These are phyloP conservation scores for Dryas octopetala DNA, from an alignment of 306 rosid genomes.

Conservation along the genomic window DNA sequence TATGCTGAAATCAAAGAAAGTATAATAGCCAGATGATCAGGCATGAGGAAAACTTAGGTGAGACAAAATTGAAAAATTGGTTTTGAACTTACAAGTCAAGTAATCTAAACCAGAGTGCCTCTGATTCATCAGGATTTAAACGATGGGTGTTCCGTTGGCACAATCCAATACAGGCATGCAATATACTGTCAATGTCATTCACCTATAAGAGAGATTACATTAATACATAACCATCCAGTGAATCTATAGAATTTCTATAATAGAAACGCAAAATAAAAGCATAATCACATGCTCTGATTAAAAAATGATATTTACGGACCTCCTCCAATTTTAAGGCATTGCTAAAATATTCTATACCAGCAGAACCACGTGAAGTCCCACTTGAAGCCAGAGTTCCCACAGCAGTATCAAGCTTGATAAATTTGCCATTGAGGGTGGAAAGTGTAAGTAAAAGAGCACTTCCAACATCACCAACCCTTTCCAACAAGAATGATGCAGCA, in stretches of 20 bases:
- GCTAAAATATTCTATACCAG: conserved; percentile 39
- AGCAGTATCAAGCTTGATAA: conserved; percentile 73
- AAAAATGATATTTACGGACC: conserved; percentile 50
- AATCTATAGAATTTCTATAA: conserved; percentile 9
- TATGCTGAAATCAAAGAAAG: background rate
- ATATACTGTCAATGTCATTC: conserved; percentile 46
- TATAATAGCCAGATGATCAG: background rate
- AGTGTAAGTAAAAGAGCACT: conserved; percentile 86
- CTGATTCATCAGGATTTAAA: conserved; percentile 87
- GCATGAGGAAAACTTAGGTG: conserved; percentile 8
- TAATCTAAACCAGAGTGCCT: conserved; percentile 91
- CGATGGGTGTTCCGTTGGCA: conserved; percentile 99
- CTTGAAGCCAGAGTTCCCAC: conserved; percentile 53
- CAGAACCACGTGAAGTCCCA: conserved; percentile 41
- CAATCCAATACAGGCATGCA: conserved; percentile 82
- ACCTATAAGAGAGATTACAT: conserved; percentile 50
- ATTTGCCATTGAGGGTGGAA: conserved; percentile 73
- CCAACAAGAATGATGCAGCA: conserved; percentile 90
- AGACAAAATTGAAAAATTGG: conserved; percentile 16
- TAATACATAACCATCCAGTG: conserved; percentile 21
- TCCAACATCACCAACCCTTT: conserved; percentile 95
- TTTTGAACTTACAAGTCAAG: conserved; percentile 81
- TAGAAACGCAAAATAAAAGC: conserved; percentile 1
- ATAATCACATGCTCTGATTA: conserved; percentile 21
- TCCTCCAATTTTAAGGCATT: conserved; percentile 51